Base-by-base conservation (phyloP, 1,139 yeast genomes). In the Saccharomyces uvarum region DNA sequence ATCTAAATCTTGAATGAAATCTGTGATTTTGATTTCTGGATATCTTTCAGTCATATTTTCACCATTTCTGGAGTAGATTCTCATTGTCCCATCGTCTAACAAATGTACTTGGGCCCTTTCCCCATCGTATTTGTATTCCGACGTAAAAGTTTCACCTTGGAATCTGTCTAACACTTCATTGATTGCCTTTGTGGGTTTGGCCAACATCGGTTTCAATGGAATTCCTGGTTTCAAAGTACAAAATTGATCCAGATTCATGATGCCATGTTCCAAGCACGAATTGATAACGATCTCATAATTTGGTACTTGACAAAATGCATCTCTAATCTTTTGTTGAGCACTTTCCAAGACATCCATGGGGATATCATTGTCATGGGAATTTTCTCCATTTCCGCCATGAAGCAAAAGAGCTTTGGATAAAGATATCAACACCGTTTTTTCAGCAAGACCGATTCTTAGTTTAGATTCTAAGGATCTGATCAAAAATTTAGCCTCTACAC, bases 81-180 rank as follows among this genome's bases (percentile, higher is more conserved):
- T 77, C 61, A 90, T 84, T 9, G 75, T 67, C 0, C 97, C 97
- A 62, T 81, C 81, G 0, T 76, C 72, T 19, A 88, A 70, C 41
- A 86, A 72, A 70, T 93, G 99, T 7, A 93, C 86, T 68, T 93
- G 99, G 0, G 98, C 98, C 63, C 99, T 80, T 71, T 95, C 99
- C 49, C 99, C 99, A 69, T 93, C 99, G 66, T 93, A 93, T 67
- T 93, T 93, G 73, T 91, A 93, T 68, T 93, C 99, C 69, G 97
- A 91, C 0, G 98, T 90, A 66, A 93, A 93, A 56, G 81, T 82
- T 61, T 85, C 86, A 33, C 86, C 91, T 61, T 86, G 88, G 69
- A 93, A 90, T 54, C 96, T 77, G 68, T 93, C 97, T 56, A 93
- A 76, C 0, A 95, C 88, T 67, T 95, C 99, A 29, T 87, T 80